phyloP scores from a whole-genome alignment of 495 filamentous ascomycete species.

The Zalerion maritima region DNA sequence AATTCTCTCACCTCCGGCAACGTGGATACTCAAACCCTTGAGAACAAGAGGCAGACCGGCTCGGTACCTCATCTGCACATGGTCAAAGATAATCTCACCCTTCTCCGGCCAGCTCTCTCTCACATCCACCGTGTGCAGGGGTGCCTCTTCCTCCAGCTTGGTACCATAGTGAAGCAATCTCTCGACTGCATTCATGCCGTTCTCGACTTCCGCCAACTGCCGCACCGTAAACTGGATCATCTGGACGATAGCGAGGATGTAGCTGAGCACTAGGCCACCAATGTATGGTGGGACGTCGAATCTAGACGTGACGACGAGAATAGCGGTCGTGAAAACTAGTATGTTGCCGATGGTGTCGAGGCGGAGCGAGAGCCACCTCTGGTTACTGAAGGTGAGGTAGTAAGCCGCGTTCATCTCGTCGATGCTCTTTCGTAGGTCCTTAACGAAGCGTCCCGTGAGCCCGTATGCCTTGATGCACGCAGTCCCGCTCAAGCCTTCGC shows the following conservation, averaged over 20 bases:
- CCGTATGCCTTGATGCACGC: slow-evolving; percentile 83
- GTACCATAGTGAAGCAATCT: slow-evolving; percentile 87
- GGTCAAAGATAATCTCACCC: slow-evolving; percentile 71
- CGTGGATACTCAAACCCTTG: slow-evolving; percentile 58
- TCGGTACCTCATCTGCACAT: slow-evolving; percentile 87
- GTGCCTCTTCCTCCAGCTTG: slow-evolving; percentile 74
- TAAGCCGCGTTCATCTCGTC: slow-evolving; percentile 90
- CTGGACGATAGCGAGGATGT: slow-evolving; percentile 87
- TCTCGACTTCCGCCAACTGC: slow-evolving; percentile 91
- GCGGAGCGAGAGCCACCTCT: slow-evolving; percentile 76
- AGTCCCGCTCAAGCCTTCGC: slow-evolving; percentile 71
- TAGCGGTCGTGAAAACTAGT: slow-evolving; percentile 73
- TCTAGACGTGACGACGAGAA: slow-evolving; percentile 87
- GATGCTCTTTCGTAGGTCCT: slow-evolving; percentile 52
- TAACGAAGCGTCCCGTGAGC: slow-evolving; percentile 54
- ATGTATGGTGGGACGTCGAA: slow-evolving; percentile 76
- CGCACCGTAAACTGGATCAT: slow-evolving; percentile 92
- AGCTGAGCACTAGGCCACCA: slow-evolving; percentile 74
- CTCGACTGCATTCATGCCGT: slow-evolving; percentile 93
- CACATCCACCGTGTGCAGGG: slow-evolving; percentile 55
- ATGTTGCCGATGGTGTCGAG: slow-evolving; percentile 71
- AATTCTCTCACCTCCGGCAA: slow-evolving; percentile 75
- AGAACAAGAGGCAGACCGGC: slow-evolving; percentile 71
- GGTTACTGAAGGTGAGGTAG: slow-evolving; percentile 85
- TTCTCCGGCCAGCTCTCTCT: slow-evolving; percentile 64